Evolutionary conservation across 352 stramenopile species (phyloP).

Genomic region (Globisporangium viniferum): DNA sequence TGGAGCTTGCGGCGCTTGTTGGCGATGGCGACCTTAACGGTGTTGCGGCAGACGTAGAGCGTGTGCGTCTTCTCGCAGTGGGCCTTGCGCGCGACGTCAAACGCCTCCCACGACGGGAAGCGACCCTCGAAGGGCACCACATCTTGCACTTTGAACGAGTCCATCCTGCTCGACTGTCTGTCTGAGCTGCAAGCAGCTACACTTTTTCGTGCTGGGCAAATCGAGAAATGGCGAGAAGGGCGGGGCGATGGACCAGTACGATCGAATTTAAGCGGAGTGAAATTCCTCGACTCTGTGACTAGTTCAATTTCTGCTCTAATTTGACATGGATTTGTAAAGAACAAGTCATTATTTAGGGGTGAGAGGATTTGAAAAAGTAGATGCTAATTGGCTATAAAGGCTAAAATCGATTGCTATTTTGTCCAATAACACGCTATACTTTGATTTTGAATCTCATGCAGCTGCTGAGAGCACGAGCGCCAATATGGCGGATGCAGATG

Average conservation of each 20-base stretch:
- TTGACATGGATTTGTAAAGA: not conserved
- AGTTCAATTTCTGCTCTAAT: not conserved
- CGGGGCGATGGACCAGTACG: not conserved
- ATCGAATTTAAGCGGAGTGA: not conserved
- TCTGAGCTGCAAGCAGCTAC: slow-evolving; percentile 7
- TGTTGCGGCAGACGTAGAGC: slow-evolving; percentile 81
- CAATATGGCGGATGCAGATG: not conserved
- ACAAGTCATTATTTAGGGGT: not conserved
- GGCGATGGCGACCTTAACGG: slow-evolving; percentile 65
- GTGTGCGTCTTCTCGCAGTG: slow-evolving; percentile 78
- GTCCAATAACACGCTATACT: not conserved
- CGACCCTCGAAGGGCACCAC: slow-evolving; percentile 64
- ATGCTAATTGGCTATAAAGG: not conserved
- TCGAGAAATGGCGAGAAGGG: not conserved
- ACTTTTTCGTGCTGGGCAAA: slow-evolving; percentile 23
- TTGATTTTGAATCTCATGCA: not conserved
- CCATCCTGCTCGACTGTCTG: not conserved
- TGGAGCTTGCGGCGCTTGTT: slow-evolving; percentile 72
- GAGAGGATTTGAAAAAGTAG: no score
- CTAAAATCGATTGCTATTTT: not conserved
- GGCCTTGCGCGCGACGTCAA: slow-evolving; percentile 57
- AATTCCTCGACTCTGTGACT: not conserved
- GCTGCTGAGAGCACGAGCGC: not conserved
- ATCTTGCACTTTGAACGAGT: slow-evolving; percentile 37
- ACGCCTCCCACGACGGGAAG: slow-evolving; percentile 77